Percentiles rank a stretch among this genome's conserved stretches.
phyloP scores from a whole-genome alignment of 306 rosid genomes.

The Fagus crenata region DNA sequence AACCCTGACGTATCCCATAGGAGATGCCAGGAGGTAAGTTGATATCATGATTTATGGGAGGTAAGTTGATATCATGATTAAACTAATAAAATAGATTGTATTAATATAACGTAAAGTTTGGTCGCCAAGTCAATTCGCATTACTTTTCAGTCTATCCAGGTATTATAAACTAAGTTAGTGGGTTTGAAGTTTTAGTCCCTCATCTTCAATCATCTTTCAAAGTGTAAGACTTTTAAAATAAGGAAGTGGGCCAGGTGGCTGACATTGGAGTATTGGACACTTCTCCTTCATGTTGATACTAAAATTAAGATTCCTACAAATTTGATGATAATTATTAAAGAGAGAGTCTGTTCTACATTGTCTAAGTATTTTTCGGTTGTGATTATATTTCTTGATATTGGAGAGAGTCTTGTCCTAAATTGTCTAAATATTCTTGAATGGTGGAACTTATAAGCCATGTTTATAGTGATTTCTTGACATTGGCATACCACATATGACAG shows the following conservation, averaged over 20 bases:
- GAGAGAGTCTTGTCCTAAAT: no score
- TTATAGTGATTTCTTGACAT: no score
- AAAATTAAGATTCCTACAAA: not conserved
- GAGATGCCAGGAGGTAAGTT: no score
- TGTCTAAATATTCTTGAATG: no score
- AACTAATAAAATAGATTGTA: not conserved
- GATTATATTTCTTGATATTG: no score
- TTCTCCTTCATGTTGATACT: not conserved
- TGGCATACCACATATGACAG: no score
- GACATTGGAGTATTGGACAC: not conserved
- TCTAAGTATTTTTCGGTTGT: no score
- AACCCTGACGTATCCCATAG: no score
- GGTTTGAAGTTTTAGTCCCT: constrained; percentile 13
- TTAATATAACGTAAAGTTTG: not conserved
- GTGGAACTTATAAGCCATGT: no score
- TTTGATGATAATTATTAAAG: no score
- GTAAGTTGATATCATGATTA: not conserved
- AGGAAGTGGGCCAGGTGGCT: not conserved
- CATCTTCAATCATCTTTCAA: not conserved
- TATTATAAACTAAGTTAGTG: not conserved
- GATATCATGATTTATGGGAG: no score
- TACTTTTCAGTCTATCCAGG: not conserved
- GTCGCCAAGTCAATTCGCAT: constrained; percentile 2
- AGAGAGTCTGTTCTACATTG: no score
- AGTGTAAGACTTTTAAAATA: not conserved